Evolutionary conservation across 2,329 filamentous ascomycete genomes (phyloP), one percentile per base, ranked within the genome.

Genomic region (Coniochaeta pulveracea): DNA sequence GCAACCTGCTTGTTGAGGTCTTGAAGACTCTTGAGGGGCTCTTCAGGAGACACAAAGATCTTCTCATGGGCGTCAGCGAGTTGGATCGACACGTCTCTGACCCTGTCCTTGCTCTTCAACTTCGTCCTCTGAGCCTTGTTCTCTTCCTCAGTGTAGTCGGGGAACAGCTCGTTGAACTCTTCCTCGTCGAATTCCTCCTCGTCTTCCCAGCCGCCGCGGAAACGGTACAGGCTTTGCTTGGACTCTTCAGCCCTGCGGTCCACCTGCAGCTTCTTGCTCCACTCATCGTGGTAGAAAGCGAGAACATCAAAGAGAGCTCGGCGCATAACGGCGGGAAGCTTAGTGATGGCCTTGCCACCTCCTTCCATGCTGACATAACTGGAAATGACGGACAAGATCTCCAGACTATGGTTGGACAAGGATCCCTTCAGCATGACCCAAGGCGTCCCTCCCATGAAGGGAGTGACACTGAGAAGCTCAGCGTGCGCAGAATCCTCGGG

Each of bases 131-230:
- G 33, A 6, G 42, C 45, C 33, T 55, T 52, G 29, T 60, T 50
- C 3, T 59, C 55, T 1, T 69, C 66, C 1, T 70, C 66, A 10
- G 83, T 76, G 41, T 76, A 93, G 5, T 71, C 73, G 2, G 89
- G 89, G 59, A 96, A 96, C 6, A 96, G 61, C 41, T 81, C 71
- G 14, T 78, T 69, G 42, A 94, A 79, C 41, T 91, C 83, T 35
- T 80, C 72, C 40, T 80, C 71, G 34, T 85, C 75, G 8, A 72
- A 63, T 45, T 82, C 79, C 36, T 93, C 81, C 42, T 84, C 76
- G 30, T 88, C 79, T 39, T 88, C 81, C 24, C 73, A 61, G 24
- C 76, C 79, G 19, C 88, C 89, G 41, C 76, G 75, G 58, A 91
- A 95, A 14, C 77, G 79, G 55, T 93, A 98, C 24, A 93, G 57